Base-by-base conservation (phyloP, 129 eudicot genomes). In the Arctium minus region DNA sequence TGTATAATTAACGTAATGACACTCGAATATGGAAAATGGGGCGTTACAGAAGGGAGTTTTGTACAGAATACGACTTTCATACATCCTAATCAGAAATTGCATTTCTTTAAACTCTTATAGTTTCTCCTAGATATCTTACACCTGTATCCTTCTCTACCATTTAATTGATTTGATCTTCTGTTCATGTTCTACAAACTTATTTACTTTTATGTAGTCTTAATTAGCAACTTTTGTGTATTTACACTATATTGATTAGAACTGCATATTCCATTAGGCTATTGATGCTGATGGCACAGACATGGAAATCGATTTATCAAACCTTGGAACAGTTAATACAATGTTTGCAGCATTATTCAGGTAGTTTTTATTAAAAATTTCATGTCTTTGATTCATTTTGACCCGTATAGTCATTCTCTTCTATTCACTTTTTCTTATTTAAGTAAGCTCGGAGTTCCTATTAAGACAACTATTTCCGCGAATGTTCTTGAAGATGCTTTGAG, bases 361-460 rank as follows among this genome's bases (percentile, higher is more conserved):
- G 44, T 56, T 73, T 73, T 81, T 77, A 12, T 38, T 75, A 12
- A 9, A 74, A 39, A 9, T 15, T 39, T 60, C 36, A 1, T 56
- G 32, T 17, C 6, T 67, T 69, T 64, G 74, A 74, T 9, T 83
- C 79, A 42, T 65, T 32, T 35, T 35, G 62, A 39, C n/a, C 11
- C 31, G 22, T 83, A 35, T 83, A 27, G 32, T 42, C 67, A 30
- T 74, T 42, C 30, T 69, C 75, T 86, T 42, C 42, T 33, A 81
- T 32, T 79, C 60, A 46, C 17, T 80, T 56, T 76, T 81, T 62
- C 53, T 10, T 75, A 37, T 83, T 84, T 77, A 76, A 96, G 99
- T 91, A 96, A 96, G 91, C 89, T 96, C 78, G 99, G 99, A 72
- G 97, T 96, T 81, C 99, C 99, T 73, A 96, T 96, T 92, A 96